phyloP scores from a whole-genome alignment of 2,329 filamentous ascomycete species.

The Lanzia echinophila region DNA sequence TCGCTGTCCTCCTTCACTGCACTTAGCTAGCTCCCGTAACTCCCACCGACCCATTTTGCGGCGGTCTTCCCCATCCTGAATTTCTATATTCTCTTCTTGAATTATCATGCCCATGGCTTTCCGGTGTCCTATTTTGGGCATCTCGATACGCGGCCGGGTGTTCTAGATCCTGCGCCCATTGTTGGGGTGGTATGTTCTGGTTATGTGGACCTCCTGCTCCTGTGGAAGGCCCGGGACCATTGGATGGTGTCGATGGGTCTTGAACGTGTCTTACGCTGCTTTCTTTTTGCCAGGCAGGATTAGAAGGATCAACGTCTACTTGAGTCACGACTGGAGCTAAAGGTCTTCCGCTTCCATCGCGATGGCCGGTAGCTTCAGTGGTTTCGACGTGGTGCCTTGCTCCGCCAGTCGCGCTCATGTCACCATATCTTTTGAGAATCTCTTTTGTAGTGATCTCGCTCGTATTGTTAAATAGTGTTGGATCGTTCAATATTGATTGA shows the following conservation, averaged over 20 bases:
- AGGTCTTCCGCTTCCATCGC: constrained; percentile 39
- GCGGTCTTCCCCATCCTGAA: constrained; percentile 30
- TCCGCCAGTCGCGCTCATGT: constrained; percentile 50
- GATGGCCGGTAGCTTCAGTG: constrained; percentile 46
- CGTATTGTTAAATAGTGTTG: constrained; percentile 69
- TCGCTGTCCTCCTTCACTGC: background rate
- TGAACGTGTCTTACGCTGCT: constrained; percentile 74
- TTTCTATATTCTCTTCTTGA: constrained; percentile 27
- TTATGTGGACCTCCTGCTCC: constrained; percentile 31
- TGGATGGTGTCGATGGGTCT: constrained; percentile 38
- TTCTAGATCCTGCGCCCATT: constrained; percentile 32
- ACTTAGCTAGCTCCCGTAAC: constrained; percentile 24
- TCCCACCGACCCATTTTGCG: constrained; percentile 30
- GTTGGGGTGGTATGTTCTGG: constrained; percentile 45
- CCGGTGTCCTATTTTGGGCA: constrained; percentile 27
- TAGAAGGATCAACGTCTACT: constrained; percentile 81
- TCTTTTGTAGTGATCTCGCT: constrained; percentile 94
- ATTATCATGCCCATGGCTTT: constrained; percentile 25
- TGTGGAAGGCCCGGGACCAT: constrained; percentile 22
- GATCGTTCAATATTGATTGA: constrained; percentile 77
- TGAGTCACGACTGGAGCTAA: constrained; percentile 51
- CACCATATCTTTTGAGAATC: constrained; percentile 87
- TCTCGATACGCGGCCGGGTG: constrained; percentile 22
- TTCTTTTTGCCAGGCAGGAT: constrained; percentile 72
- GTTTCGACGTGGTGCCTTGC: constrained; percentile 54